phyloP scores from a whole-genome alignment of 345 rosid species.

The Microthlaspi erraticum region DNA sequence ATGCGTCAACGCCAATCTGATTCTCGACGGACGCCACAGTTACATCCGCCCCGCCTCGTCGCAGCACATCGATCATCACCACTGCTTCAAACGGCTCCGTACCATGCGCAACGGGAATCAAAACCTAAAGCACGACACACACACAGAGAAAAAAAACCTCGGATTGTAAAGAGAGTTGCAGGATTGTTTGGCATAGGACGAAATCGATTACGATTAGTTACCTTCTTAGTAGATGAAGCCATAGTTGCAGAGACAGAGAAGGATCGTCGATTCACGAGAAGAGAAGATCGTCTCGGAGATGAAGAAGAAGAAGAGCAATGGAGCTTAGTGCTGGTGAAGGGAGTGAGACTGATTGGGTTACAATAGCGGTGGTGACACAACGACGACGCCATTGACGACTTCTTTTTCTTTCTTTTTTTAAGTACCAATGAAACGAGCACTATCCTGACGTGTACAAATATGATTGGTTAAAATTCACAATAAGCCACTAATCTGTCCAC shows the following conservation, averaged over 20 bases:
- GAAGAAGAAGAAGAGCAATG: slow-evolving; percentile 16
- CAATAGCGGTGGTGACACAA: slow-evolving; percentile 32
- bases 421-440: slow-evolving; percentile 23
- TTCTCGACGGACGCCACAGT: slow-evolving; percentile 83
- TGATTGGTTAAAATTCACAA: background rate
- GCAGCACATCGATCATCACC: slow-evolving; percentile 76
- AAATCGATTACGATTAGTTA: slow-evolving; percentile 20
- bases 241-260: slow-evolving; percentile 53
- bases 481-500: background rate
- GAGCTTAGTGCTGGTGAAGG: background rate
- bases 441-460: slow-evolving; percentile 26
- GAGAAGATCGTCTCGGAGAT: slow-evolving; percentile 32
- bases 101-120: slow-evolving; percentile 91
- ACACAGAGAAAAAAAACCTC: background rate
- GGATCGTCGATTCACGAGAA: slow-evolving; percentile 38
- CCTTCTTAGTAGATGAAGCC: slow-evolving; percentile 68
- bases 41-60: slow-evolving; percentile 85
- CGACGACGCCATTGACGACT: slow-evolving; percentile 43
- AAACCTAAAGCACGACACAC: slow-evolving; percentile 55
- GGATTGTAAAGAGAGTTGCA: slow-evolving; percentile 13
- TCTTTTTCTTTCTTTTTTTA: background rate
- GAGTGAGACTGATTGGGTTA: slow-evolving; percentile 31
- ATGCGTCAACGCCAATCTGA: slow-evolving; percentile 70
- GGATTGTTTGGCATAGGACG: slow-evolving; percentile 25
- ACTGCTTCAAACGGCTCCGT: slow-evolving; percentile 96